Evolutionary conservation across 352 stramenopile species (phyloP), one percentile per base, ranked within the genome.

Genomic region (Pythium volutum): DNA sequence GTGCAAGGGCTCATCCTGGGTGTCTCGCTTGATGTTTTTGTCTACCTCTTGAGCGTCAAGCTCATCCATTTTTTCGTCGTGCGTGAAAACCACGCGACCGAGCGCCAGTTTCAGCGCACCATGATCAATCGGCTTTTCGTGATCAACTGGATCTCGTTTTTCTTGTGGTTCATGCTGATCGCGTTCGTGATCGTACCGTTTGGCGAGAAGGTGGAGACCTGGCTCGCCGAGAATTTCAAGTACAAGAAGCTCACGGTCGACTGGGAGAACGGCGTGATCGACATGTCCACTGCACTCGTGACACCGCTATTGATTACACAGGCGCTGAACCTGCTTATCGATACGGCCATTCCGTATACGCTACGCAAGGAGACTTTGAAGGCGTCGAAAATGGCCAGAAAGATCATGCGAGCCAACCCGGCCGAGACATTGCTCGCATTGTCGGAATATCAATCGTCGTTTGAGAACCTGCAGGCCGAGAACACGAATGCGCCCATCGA

Each of bases 111-210:
- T 50, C 81, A 95, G 36, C 73, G 81, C 16, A 91, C 85, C 53
- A 92, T 92, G 83, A 76, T 93, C 68, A 93, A 89, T 63, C 85
- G 85, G 0, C 59, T 95, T 14, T 96, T 96, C 54, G 74, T 79
- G 22, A 94, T 96, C 67, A 94, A 93, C 62, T 96, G 87, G 87
- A 91, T 95, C 48, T 93, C 85, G 18, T 95, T 95, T 58, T 96
- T 96, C 57, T 66, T 93, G 38, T 96, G 85, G 87, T 96, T 94
- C 52, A 92, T 96, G 54, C 62, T 94, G 41, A 93, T 96, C 34
- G 83, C 87, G 10, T 95, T 95, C 57, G 77, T 93, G 49, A 93
- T 93, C 55, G 84, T 94, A 1, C 87, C 87, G 15, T 96, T 94
- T 36, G 87, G 87, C 0, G 71, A 87, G 38, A 57, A 84, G 31